phyloP scores from a whole-genome alignment of 768 basidiomycete genomes.

The Mycena haematopus region DNA sequence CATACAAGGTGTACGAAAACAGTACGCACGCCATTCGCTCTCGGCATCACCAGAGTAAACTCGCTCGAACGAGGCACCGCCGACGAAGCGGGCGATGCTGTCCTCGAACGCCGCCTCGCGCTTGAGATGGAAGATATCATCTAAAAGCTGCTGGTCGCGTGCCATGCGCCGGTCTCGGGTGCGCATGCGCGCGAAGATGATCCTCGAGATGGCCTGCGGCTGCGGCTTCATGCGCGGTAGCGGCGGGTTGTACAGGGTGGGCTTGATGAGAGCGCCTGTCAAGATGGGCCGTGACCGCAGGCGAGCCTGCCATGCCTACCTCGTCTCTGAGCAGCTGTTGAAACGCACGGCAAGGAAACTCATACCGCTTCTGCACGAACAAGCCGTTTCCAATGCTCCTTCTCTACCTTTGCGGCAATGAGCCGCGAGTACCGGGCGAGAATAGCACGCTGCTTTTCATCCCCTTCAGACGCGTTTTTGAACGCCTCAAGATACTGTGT shows the following conservation, averaged over 20 bases:
- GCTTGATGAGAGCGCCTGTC: constrained; percentile 73
- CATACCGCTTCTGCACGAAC: constrained; percentile 61
- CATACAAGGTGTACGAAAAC: background rate
- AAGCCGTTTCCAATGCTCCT: constrained; percentile 53
- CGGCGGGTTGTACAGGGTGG: constrained; percentile 68
- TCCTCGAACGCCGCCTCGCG: constrained; percentile 38
- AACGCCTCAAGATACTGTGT: constrained; percentile 68
- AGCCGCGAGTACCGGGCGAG: constrained; percentile 65
- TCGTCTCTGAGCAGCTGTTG: background rate
- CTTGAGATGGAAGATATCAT: constrained; percentile 38
- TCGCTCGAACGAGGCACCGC: constrained; percentile 2
- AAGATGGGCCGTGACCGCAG: constrained; percentile 68
- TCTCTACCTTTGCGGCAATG: constrained; percentile 57
- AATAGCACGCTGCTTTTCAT: constrained; percentile 50
- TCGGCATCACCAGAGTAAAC: constrained; percentile 32
- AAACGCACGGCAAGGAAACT: background rate
- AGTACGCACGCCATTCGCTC: constrained; percentile 50
- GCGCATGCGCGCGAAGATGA: constrained; percentile 59
- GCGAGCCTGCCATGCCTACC: constrained; percentile 60
- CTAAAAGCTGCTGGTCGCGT: constrained; percentile 39
- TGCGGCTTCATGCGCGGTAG: constrained; percentile 85
- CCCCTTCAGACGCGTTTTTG: constrained; percentile 57
- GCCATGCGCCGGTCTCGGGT: constrained; percentile 51
- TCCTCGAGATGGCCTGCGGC: constrained; percentile 70
- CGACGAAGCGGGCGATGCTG: constrained; percentile 21